Evolutionary conservation across 495 filamentous ascomycete genomes (phyloP), one percentile per base, ranked within the genome.

Genomic region (Tuber melanosporum): DNA sequence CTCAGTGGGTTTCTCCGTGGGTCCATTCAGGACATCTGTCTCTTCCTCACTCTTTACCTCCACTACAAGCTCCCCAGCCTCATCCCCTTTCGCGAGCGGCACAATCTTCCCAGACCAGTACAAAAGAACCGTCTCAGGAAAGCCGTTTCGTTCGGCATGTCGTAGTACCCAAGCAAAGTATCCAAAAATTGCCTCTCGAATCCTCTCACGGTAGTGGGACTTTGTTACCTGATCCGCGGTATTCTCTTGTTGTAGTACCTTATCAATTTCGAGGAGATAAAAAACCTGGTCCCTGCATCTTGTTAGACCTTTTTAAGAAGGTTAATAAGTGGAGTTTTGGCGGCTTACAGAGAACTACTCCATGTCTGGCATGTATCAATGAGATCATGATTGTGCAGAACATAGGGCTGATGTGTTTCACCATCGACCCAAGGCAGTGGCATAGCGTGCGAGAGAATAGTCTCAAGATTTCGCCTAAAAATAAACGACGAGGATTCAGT

Each of bases 391-490:
- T 62, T 10, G 52, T 62, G 52, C 10, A 62, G 10, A 26, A 62
- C 52, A 62, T 62, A 62, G 14, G 52, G 52, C n/a, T 62, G 52
- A 14, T 62, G 32, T n/a, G 0, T 1, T 62, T 62, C 52, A 3
- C 10, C 52, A 32, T 32, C 12, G 1, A 62, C 2, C n/a, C n/a
- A 7, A 62, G 52, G 52, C 2, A 62, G 52, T 32, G 52, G 52
- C 10, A 62, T 26, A 62, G 52, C 52, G 26, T 62, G 52, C 9
- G 52, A 62, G 52, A 62, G n/a, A 32, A 62, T 62, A n/a, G 52
- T 62, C 52, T 62, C 52, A 32, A 62, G 52, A n/a, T 62, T 62
- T 15, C 52, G 52, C 26, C 52, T 62, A n/a, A 62, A 62, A 62
- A 62, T 62, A 62, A 62, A 62, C 9, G 52, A 62, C n/a, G 52